Base-by-base conservation (phyloP, 1,284 basidiomycete genomes). In the Vanrija humicola region DNA sequence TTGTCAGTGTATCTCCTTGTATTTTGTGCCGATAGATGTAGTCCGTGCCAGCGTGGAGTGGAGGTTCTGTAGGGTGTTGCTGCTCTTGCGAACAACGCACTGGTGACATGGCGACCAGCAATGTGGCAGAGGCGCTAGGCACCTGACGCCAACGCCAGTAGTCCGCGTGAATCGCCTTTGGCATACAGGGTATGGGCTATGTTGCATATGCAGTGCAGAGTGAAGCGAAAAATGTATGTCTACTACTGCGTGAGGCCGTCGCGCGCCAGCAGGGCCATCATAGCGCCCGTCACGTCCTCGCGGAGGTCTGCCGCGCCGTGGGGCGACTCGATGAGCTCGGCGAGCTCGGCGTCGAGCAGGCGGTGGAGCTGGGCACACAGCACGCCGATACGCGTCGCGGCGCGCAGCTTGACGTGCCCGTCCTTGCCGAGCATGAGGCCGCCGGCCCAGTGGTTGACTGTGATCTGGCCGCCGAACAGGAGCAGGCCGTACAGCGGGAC, bases 351-450 rank as follows among this genome's bases (percentile, higher is more conserved):
- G 66, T 91, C 87, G 25, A 92, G 74, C 25, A 91, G 76, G 25
- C 84, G 82, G 40, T 92, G 80, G n/a, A 96, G 77, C 66, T 93
- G 90, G 62, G 93, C 93, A 40, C 90, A 89, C 26, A 96, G 80
- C 9, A 93, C 86, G 1, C 90, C 93, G 44, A 96, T 95, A 6
- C 92, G 82, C 16, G 91, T 88, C 81, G 85, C 89, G 0, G 91
- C 90, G 54, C 83, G 84, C 63, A 97, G 71, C 67, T 83, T 86
- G 60, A 96, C 79, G 64, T 73, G 70, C 0, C 79, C 79, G 48
- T 81, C 74, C 40, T 71, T 70, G 12, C 64, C 85, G 38, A 95
- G 78, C 25, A 83, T 86, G 48, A 95, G 76, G 0, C 88, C 89
- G 16, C 88, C 86, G 14, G 80, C 82, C 46, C 89, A 81, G 65